Base-by-base conservation (phyloP, 2,329 filamentous ascomycete species). In the Alternaria tenuissima region DNA sequence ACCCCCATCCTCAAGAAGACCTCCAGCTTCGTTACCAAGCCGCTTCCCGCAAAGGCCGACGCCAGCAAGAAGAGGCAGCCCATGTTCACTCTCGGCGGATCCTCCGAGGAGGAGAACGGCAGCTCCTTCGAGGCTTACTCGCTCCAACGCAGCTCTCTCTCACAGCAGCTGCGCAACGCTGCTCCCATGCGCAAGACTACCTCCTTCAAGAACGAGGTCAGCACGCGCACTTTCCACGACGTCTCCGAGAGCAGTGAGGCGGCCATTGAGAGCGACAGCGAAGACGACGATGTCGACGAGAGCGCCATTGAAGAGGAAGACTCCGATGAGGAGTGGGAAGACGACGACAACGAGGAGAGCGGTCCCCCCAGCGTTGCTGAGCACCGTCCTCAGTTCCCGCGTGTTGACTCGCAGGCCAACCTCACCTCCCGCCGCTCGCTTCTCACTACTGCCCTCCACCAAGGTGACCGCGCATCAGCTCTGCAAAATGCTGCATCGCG, bases 381-480 rank as follows among this genome's bases (percentile, higher is more conserved):
- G 30, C 46, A 36, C 62, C 89, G 88, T 72, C 86, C 88, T 20
- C 84, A 93, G 70, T 99, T 99, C 85, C 89, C 94, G 78, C 91
- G 95, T 8, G 93, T 98, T 49, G 92, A 97, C 77, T 97, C 94
- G 41, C 89, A 89, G 77, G 88, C 89, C 7, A 92, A 97, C 73
- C 84, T 98, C 26, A 90, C 91, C 3, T 96, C 94, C 1, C 89
- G 92, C 49, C 90, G 91, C 52, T 98, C 94, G 2, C 87, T 98
- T 41, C 90, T 99, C 67, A 97, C 94, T 1, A 89, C 94, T 53
- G 90, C 94, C 85, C 88, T 99, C 76, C 91, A 92, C 69, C 89
- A 96, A 74, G 90, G 88, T 66, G 90, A 92, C 77, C 89, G 91
- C 52, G 86, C 89, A 48, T 85, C 84, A 72, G 89, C 84, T 55